Percentiles rank a stretch among this genome's conserved stretches.
These are phyloP conservation scores for Scytalidium lignicola DNA, from an alignment of 2,329 filamentous ascomycete species.

Conservation along the genomic window DNA sequence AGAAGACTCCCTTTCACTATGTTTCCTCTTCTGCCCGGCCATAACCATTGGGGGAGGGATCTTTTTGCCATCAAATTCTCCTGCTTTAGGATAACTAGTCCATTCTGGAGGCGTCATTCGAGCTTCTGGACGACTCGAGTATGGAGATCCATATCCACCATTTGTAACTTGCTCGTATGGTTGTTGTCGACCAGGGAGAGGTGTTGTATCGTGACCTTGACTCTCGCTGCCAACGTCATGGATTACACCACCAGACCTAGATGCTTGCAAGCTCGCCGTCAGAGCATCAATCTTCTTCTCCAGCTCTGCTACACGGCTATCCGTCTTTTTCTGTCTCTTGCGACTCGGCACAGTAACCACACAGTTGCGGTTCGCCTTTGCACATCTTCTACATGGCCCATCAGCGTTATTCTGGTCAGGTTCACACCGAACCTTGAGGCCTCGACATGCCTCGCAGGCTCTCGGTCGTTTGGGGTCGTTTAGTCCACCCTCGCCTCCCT, in stretches of 20 bases:
- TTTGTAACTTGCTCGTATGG: conserved; percentile 29
- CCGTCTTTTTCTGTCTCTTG: conserved; percentile 39
- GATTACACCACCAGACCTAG: conserved; percentile 14
- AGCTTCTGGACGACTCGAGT: conserved; percentile 13
- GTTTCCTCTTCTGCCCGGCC: conserved; percentile 29
- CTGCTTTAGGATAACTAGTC: conserved; percentile 18
- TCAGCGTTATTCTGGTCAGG: conserved; percentile 27
- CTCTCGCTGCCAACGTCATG: conserved; percentile 6
- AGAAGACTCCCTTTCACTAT: conserved; percentile 16
- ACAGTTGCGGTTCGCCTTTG: conserved; percentile 33
- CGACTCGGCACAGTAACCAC: conserved; percentile 35
- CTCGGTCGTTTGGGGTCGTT: conserved; percentile 29
- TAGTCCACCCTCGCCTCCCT: conserved; percentile 11
- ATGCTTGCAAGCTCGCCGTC: conserved; percentile 30
- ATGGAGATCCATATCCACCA: conserved; percentile 21
- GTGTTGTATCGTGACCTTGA: conserved; percentile 5
- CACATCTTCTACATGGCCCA: conserved; percentile 34
- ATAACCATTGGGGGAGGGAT: conserved; percentile 27
- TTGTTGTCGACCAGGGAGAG: conserved; percentile 9
- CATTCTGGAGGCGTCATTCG: conserved; percentile 17
- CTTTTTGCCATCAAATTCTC: conserved; percentile 19
- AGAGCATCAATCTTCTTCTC: conserved; percentile 38
- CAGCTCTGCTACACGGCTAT: conserved; percentile 38
- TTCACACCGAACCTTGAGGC: conserved; percentile 38
- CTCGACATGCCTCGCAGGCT: conserved; percentile 37